A percentile compares a stretch with the other conserved stretches of the same genome.
Conservation (phyloP, 805 yeast genomes). For the Wickerhamiella lipophila region DNA sequence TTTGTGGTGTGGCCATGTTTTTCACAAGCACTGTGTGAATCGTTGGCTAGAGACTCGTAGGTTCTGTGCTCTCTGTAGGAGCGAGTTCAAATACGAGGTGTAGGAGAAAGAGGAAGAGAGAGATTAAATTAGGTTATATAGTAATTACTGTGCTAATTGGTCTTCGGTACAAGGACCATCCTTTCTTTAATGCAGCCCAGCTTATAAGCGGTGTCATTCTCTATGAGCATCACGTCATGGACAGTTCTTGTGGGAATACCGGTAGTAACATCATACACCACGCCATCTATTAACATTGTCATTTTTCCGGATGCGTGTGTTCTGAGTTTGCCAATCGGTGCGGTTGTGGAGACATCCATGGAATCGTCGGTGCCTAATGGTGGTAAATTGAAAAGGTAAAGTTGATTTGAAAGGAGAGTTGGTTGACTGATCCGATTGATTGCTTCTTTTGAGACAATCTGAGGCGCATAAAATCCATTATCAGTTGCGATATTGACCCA, state of each 20-base stretch:
- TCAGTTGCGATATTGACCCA: constrained; percentile 1
- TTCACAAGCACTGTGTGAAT: constrained; percentile 68
- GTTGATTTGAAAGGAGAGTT: constrained; percentile 21
- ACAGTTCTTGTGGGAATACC: constrained; percentile 60
- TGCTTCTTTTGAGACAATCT: constrained; percentile 6
- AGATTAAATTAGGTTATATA: background rate
- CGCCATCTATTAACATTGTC: constrained; percentile 59
- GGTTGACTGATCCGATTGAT: constrained; percentile 6
- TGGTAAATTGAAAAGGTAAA: constrained; percentile 36
- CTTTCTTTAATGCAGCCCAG: constrained; percentile 47
- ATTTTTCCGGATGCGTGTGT: constrained; percentile 76
- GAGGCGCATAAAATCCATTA: constrained; percentile 8
- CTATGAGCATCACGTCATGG: constrained; percentile 59
- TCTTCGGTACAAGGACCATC: constrained; percentile 44
- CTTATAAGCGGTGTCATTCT: constrained; percentile 34
- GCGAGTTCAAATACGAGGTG: background rate
- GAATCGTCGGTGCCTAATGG: constrained; percentile 12
- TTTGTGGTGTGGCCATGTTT: constrained; percentile 69
- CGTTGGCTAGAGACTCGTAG: constrained; percentile 68
- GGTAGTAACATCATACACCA: constrained; percentile 51
- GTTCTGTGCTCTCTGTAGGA: constrained; percentile 73
- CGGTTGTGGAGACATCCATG: constrained; percentile 28
- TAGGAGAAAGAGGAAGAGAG: background rate
- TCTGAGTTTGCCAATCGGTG: constrained; percentile 60
- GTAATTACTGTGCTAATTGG: background rate